Percentiles rank a stretch among this genome's conserved stretches.
Conservation (phyloP, 2,329 filamentous ascomycete species). For the Aspergillus uvarum region DNA sequence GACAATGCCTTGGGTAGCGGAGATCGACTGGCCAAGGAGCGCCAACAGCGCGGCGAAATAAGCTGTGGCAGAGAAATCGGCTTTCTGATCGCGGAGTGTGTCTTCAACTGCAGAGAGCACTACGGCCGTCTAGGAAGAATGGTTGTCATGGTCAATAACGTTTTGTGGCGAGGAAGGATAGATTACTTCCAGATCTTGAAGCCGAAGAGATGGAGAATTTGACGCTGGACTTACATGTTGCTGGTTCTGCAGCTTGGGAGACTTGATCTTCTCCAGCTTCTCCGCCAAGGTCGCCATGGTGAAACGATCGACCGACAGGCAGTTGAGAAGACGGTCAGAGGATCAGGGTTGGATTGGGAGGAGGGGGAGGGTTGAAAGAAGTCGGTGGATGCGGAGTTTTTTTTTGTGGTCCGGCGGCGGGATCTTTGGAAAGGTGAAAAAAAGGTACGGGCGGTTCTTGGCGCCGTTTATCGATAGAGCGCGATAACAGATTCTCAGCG, state of each 20-base stretch:
- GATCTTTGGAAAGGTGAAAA: conserved; percentile 27
- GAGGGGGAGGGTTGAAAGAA: conserved; percentile 26
- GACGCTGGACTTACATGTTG: conserved; percentile 66
- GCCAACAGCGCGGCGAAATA: conserved; percentile 96
- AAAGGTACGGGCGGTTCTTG: conserved; percentile 32
- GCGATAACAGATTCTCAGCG: conserved; percentile 8
- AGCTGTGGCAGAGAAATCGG: conserved; percentile 77
- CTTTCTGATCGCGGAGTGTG: conserved; percentile 84
- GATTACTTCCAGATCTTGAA: conserved; percentile 1
- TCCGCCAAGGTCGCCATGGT: conserved; percentile 69
- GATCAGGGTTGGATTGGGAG: conserved; percentile 16
- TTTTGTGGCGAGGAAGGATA: conserved; percentile 7
- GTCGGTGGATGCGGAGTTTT: conserved; percentile 29
- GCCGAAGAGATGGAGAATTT: conserved; percentile 1
- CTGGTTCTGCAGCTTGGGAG: conserved; percentile 92
- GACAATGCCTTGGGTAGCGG: conserved; percentile 59
- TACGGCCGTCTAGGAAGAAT: conserved; percentile 53
- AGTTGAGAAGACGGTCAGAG: conserved; percentile 24
- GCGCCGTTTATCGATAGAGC: conserved; percentile 22
- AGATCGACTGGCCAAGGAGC: conserved; percentile 75
- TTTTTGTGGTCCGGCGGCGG: conserved; percentile 26
- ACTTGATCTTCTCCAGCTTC: conserved; percentile 95
- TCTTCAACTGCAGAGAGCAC: conserved; percentile 90
- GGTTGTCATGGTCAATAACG: conserved; percentile 10
- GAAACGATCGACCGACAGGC: conserved; percentile 29